phyloP scores from a whole-genome alignment of 2,329 filamentous ascomycete genomes.

The Phaeosphaeria sp. region DNA sequence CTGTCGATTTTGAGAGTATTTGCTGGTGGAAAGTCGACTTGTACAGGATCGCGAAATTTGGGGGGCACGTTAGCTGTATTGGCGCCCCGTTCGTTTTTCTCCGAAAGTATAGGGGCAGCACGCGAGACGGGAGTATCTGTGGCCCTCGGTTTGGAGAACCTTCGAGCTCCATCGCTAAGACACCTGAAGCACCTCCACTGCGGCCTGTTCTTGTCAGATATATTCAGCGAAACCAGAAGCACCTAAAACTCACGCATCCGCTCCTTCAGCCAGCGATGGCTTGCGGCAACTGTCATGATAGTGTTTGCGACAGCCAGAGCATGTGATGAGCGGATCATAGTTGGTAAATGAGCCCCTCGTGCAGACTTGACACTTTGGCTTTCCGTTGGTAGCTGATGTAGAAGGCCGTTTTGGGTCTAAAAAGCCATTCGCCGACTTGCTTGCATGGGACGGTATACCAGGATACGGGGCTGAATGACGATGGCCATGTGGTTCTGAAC shows the following conservation, averaged over 20 bases:
- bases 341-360: slow-evolving; percentile 24
- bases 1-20: background rate
- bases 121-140: background rate
- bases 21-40: background rate
- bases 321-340: slow-evolving; percentile 38
- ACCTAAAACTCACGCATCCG: slow-evolving; percentile 14
- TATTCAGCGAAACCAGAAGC: background rate
- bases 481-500: background rate
- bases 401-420: background rate
- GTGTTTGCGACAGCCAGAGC: slow-evolving; percentile 39
- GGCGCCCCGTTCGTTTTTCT: background rate
- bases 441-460: background rate
- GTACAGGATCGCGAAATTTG: background rate
- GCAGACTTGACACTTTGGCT: slow-evolving; percentile 40
- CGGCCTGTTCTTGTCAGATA: slow-evolving; percentile 15
- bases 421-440: slow-evolving; percentile 2
- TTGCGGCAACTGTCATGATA: slow-evolving; percentile 48
- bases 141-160: background rate
- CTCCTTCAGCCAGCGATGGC: slow-evolving; percentile 18
- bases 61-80: background rate
- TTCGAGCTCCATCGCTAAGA: slow-evolving; percentile 1
- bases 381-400: slow-evolving; percentile 10
- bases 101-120: background rate
- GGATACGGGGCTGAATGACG: background rate
- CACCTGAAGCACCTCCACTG: slow-evolving; percentile 22